phyloP scores from a whole-genome alignment of 2,329 filamentous ascomycete species.

The Lasiodiplodia citricola region DNA sequence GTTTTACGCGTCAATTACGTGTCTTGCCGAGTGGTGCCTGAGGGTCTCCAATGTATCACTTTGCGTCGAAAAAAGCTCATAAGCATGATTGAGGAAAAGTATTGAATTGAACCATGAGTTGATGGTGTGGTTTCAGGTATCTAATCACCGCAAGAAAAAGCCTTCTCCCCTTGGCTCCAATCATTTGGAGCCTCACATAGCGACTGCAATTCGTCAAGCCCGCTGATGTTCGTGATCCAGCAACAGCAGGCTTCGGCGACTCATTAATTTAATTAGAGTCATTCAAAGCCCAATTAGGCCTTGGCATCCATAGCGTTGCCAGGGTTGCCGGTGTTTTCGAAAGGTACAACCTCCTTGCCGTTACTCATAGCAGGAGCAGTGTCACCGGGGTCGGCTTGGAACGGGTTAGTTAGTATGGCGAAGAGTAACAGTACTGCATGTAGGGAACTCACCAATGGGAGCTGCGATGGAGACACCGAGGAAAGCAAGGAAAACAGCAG shows the following conservation, averaged over 20 bases:
- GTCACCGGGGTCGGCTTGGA: not conserved
- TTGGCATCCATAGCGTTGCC: constrained; percentile 12
- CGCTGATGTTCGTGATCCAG: not conserved
- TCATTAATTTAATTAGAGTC: no score
- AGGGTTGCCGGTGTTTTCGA: not conserved
- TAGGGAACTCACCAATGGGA: not conserved
- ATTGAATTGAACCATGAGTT: no score
- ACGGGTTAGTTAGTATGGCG: not conserved
- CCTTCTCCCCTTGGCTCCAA: no score
- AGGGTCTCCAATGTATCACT: no score
- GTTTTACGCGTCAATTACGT: not conserved
- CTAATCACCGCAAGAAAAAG: no score
- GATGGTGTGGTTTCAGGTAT: no score
- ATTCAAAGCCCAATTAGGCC: no score
- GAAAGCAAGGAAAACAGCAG: constrained; percentile 2
- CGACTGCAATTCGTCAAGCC: not conserved
- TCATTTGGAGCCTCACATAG: no score
- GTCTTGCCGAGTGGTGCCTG: no score
- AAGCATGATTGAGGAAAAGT: no score
- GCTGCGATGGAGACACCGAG: not conserved
- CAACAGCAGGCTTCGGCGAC: not conserved
- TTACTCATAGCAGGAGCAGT: constrained; percentile 13
- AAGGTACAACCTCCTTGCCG: not conserved
- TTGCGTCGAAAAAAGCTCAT: no score
- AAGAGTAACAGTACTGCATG: rapidly evolving